phyloP scores from a whole-genome alignment of 202 grass and related monocot species.

The Carex arenaria region DNA sequence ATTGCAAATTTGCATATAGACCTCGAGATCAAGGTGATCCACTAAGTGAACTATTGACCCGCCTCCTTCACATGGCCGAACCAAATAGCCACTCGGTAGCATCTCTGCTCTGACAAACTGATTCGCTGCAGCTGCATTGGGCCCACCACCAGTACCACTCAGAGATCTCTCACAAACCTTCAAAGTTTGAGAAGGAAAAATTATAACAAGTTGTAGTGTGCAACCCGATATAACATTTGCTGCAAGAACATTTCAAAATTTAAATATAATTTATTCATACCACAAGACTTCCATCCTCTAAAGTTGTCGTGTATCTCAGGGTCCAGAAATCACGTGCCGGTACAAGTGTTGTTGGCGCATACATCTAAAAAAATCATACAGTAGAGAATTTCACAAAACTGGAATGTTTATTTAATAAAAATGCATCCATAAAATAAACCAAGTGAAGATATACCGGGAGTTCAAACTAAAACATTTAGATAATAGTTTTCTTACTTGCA shows the following conservation, averaged over 20 bases:
- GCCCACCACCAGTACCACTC: slow-evolving; percentile 82
- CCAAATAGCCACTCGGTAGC: slow-evolving; percentile 93
- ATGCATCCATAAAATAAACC: neutral
- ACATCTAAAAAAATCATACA: slow-evolving; percentile 48
- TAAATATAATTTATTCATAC: slow-evolving; percentile 42
- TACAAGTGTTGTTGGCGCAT: slow-evolving; percentile 96
- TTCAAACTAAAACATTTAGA: neutral
- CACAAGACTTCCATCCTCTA: slow-evolving; percentile 93
- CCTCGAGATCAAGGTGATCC: slow-evolving; percentile 94
- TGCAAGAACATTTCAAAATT: neutral
- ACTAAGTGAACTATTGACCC: slow-evolving; percentile 95
- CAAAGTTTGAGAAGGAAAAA: slow-evolving; percentile 11
- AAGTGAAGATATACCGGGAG: neutral
- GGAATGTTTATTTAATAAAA: neutral
- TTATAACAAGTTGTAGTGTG: neutral
- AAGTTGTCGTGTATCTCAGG: slow-evolving; percentile 66
- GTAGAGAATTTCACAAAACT: neutral
- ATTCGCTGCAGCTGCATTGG: slow-evolving; percentile 58
- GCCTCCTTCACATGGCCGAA: slow-evolving; percentile 84
- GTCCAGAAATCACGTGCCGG: slow-evolving; percentile 98
- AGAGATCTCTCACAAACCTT: slow-evolving; percentile 94
- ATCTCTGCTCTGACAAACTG: slow-evolving; percentile 97
- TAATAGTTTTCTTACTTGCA: slow-evolving; percentile 47
- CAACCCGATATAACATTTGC: neutral
- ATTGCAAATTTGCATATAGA: slow-evolving; percentile 18